Conservation (phyloP, 345 rosid species). For the Lenwebbia sp. region DNA sequence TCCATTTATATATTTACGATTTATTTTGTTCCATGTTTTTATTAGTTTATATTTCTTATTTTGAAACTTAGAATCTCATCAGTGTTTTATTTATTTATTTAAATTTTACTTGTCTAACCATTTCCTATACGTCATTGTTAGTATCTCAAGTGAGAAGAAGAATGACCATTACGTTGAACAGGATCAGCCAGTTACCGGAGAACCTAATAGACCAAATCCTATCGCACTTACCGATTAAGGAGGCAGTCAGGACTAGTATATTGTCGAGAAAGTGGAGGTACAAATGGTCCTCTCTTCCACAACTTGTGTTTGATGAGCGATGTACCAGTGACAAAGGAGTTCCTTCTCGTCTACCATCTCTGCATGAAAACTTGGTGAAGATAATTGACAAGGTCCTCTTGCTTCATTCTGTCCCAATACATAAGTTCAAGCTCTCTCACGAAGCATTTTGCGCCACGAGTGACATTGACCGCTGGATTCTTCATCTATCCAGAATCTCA, state of each 20-base stretch:
- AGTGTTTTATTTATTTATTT: neutral
- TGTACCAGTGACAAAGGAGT: no score
- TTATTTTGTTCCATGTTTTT: neutral
- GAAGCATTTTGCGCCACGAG: neutral
- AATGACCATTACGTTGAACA: neutral
- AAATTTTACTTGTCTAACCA: neutral
- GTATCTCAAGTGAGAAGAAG: neutral
- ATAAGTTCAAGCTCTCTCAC: neutral
- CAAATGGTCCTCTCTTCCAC: neutral
- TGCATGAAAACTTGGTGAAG: no score
- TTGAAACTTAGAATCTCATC: neutral
- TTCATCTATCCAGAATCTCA: conserved; percentile 37
- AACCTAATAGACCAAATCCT: neutral
- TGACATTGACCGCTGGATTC: conserved; percentile 28
- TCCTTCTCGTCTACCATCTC: no score
- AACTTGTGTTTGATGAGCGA: neutral
- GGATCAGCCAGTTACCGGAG: neutral
- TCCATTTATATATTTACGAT: neutral
- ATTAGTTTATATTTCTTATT: neutral
- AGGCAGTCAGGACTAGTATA: neutral
- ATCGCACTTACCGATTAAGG: neutral
- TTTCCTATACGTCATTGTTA: neutral
- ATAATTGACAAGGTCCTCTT: neutral
- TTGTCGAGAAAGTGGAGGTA: conserved; percentile 1
- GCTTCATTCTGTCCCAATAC: neutral